These are phyloP conservation scores for Penicillium maclennaniae DNA, from an alignment of 495 filamentous ascomycete species.

Conservation along the genomic window DNA sequence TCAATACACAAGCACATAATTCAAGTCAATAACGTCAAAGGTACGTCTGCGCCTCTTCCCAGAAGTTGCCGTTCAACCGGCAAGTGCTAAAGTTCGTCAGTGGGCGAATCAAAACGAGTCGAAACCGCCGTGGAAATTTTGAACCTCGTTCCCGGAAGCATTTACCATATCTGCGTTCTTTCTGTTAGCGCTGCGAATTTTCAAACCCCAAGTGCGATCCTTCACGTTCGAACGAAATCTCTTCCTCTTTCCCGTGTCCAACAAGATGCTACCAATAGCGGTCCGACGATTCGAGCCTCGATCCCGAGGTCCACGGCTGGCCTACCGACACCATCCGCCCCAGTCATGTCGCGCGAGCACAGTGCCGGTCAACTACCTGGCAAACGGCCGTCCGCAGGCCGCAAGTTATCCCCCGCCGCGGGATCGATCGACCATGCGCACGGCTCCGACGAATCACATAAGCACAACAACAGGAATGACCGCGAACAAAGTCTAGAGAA, in stretches of 20 bases:
- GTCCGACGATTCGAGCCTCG: constrained; percentile 42
- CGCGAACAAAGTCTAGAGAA: constrained; percentile 45
- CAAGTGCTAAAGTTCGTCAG: constrained; percentile 41
- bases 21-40: constrained; percentile 87
- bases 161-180: constrained; percentile 88
- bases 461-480: constrained; percentile 23
- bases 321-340: constrained; percentile 49
- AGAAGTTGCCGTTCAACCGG: neutral
- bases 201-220: constrained; percentile 78
- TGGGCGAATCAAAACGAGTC: constrained; percentile 77
- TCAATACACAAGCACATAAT: constrained; percentile 84
- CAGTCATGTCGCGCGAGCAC: constrained; percentile 60
- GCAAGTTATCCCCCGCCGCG: constrained; percentile 73
- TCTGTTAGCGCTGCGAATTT: constrained; percentile 87
- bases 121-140: constrained; percentile 89
- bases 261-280: constrained; percentile 44
- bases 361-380: constrained; percentile 52
- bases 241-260: constrained; percentile 49
- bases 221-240: constrained; percentile 72
- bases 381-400: constrained; percentile 63
- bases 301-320: constrained; percentile 48
- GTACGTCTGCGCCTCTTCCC: constrained; percentile 35
- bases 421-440: constrained; percentile 48
- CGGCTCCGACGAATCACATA: constrained; percentile 37
- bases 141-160: constrained; percentile 77